Evolutionary conservation across 2,329 filamentous ascomycete genomes (phyloP), one percentile per base, ranked within the genome.

Genomic region (Elsinoe arachidis): DNA sequence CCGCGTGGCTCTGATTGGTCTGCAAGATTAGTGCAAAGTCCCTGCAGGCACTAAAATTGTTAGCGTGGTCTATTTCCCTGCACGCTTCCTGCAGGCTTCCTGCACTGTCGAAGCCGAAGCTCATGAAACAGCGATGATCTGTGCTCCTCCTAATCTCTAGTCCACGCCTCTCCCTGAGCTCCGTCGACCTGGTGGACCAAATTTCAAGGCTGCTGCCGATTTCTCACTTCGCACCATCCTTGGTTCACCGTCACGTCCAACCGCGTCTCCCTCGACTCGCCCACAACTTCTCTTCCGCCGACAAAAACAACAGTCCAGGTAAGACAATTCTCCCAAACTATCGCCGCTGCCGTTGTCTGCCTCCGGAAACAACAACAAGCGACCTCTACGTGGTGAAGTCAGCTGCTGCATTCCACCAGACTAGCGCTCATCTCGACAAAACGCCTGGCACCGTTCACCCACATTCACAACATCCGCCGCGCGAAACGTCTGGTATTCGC

Each of bases 171-270:
- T 52, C 49, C 49, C 49, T 53, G 34, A 53, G 30, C 30, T 52
- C 47, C 47, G 49, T 37, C 49, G 49, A 53, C 34, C 49, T 53
- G 34, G 49, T 39, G 49, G 49, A 53, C 49, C 49, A 53, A 53
- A 37, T 53, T 53, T 53, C 34, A 53, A 35, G 21, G 19, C 26
- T 17, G 33, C 49, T 34, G 49, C 33, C 49, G 38, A 37, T 53
- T 53, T 53, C 49, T 53, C 49, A 53, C 49, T 38, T 53, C 49
- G 15, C n/a, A 9, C 11, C 11, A 53, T 35, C 49, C 38, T 17
- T 53, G 49, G 49, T 53, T 53, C 49, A 53, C 14, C 23, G 49
- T 53, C 49, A 53, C 49, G 49, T 53, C 49, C 30, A 21, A 53
- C 49, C 49, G 49, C 49, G 49, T 53, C 35, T 39, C 12, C 17